Evolutionary conservation across 768 basidiomycete species (phyloP).

Genomic region (Mrakia gelida): DNA sequence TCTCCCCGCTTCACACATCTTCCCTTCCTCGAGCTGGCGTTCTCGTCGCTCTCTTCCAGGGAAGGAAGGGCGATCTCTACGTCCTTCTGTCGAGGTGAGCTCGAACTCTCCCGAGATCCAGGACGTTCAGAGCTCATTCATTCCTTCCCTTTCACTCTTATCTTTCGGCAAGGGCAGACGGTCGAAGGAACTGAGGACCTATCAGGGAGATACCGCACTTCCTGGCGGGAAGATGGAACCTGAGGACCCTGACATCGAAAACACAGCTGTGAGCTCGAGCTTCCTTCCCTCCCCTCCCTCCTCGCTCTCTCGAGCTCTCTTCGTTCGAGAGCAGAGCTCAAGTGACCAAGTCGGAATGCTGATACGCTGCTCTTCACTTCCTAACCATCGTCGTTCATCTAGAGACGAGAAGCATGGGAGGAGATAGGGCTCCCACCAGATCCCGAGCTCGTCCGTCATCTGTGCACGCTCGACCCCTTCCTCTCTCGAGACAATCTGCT

Average conservation of each 20-base stretch:
- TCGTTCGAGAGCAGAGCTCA: neutral
- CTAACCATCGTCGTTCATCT: neutral
- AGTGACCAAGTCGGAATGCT: neutral
- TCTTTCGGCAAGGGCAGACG: neutral
- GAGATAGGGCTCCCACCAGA: slow-evolving; percentile 21
- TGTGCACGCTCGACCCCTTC: slow-evolving; percentile 1
- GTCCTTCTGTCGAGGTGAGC: neutral
- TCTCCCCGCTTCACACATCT: neutral
- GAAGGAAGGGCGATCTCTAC: neutral
- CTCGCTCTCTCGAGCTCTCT: too few relatives aligned
- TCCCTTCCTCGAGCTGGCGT: slow-evolving; percentile 4
- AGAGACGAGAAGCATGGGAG: slow-evolving; percentile 28
- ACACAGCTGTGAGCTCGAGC: slow-evolving; percentile 10
- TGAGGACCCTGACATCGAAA: slow-evolving; percentile 10
- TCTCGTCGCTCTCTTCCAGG: slow-evolving; percentile 1
- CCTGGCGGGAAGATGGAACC: slow-evolving; percentile 17
- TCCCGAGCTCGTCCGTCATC: neutral
- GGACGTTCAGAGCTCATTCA: neutral
- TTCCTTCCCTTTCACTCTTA: neutral
- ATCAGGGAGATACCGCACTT: slow-evolving; percentile 1
- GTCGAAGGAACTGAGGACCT: neutral
- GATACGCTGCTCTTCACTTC: neutral
- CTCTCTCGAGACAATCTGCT: slow-evolving; percentile 12
- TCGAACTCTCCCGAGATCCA: neutral
- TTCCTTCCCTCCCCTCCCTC: neutral